Evolutionary conservation across 169 alveolate genomes (phyloP).

Genomic region (Blepharisma undulans): DNA sequence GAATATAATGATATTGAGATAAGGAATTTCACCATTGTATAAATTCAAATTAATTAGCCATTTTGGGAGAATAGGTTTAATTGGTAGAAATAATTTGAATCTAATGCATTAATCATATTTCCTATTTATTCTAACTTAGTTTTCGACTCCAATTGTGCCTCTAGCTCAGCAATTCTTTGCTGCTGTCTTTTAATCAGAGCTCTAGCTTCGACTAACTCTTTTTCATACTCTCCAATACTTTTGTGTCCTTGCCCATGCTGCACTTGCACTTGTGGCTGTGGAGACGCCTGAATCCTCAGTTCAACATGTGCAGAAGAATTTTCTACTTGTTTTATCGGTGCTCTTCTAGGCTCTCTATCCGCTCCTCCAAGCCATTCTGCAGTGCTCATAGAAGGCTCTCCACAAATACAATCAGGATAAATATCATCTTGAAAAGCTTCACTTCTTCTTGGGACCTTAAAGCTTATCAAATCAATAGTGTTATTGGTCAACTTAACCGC

Average conservation of each 20-base stretch:
- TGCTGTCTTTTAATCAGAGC: not conserved
- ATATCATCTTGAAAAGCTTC: constrained; percentile 61
- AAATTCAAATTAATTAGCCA: not conserved
- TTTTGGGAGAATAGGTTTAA: not conserved
- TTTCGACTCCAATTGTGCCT: not conserved
- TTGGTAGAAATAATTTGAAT: not conserved
- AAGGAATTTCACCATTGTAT: not conserved
- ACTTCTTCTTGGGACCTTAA: constrained; percentile 64
- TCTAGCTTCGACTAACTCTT: not conserved
- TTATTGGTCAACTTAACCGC: constrained; percentile 53
- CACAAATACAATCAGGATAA: constrained; percentile 55
- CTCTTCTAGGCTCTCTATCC: not conserved
- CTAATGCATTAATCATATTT: not conserved
- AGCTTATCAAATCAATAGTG: constrained; percentile 50
- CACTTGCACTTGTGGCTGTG: not conserved
- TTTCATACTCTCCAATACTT: not conserved
- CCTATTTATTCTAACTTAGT: not conserved
- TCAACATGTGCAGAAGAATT: not conserved
- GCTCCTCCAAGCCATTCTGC: constrained; percentile 70
- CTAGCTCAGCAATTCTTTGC: not conserved
- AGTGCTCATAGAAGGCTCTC: constrained; percentile 57
- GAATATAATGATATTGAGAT: too few relatives aligned
- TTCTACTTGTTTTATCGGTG: not conserved
- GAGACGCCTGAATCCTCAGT: not conserved
- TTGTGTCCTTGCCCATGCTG: not conserved